phyloP scores from a whole-genome alignment of 192 early-diverging fungal species.

The Gonapodya prolifera region DNA sequence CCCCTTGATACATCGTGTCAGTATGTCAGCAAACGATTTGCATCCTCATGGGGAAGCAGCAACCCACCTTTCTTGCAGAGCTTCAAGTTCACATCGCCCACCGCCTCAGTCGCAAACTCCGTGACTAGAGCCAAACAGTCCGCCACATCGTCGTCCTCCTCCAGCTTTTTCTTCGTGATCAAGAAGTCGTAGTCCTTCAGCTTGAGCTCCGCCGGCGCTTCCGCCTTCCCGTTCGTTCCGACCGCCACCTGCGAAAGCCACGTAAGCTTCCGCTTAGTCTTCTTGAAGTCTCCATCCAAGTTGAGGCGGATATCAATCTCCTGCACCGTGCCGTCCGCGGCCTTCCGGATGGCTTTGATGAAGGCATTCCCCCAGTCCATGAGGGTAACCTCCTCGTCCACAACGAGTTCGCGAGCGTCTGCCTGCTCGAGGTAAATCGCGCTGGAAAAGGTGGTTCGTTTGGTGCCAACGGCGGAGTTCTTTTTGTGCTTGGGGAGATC shows the following conservation, averaged over 20 bases:
- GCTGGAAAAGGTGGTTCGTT: slow-evolving; percentile 65
- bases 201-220: slow-evolving; percentile 41
- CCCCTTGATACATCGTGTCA: slow-evolving; percentile 16
- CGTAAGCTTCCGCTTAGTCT: slow-evolving; percentile 97
- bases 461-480: slow-evolving; percentile 81
- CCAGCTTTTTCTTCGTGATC: slow-evolving; percentile 95
- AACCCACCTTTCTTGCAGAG: background rate
- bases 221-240: slow-evolving; percentile 17
- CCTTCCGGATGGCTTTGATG: slow-evolving; percentile 60
- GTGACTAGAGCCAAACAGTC: slow-evolving; percentile 73
- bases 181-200: slow-evolving; percentile 94
- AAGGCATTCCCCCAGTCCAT: slow-evolving; percentile 99
- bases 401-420: slow-evolving; percentile 67
- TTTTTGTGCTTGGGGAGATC: slow-evolving; percentile 88
- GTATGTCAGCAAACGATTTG: background rate
- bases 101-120: slow-evolving; percentile 40
- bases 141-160: slow-evolving; percentile 74
- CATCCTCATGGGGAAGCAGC: too few species aligned
- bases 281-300: slow-evolving; percentile 90
- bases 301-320: slow-evolving; percentile 59
- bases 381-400: slow-evolving; percentile 89
- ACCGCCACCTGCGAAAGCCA: slow-evolving; percentile 53
- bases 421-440: slow-evolving; percentile 71
- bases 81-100: background rate
- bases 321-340: slow-evolving; percentile 36